These are phyloP conservation scores for Boletus bicolor DNA, from an alignment of 768 basidiomycete genomes.

Conservation along the genomic window DNA sequence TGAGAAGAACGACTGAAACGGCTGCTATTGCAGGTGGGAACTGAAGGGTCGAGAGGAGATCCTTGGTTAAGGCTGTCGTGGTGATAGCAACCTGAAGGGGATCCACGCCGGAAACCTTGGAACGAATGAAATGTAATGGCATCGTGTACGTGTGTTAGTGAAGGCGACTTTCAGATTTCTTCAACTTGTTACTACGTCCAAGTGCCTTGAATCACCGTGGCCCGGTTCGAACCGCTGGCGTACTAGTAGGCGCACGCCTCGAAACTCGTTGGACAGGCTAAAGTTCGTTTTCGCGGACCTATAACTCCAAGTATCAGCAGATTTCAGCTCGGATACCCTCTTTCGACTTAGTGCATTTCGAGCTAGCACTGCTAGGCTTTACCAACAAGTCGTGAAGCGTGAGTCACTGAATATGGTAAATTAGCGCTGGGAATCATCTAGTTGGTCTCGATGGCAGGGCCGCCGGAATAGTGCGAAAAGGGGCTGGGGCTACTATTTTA, in stretches of 20 bases:
- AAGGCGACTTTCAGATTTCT: background rate
- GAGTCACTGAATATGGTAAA: background rate
- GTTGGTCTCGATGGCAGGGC: no score
- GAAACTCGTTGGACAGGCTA: background rate
- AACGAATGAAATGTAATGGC: conserved; percentile 30
- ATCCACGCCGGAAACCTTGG: conserved; percentile 24
- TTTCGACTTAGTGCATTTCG: background rate
- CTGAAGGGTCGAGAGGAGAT: conserved; percentile 33
- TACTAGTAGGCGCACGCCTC: no score
- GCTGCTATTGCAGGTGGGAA: conserved; percentile 45
- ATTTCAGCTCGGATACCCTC: background rate
- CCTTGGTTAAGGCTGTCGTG: conserved; percentile 29
- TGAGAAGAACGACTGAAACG: conserved; percentile 38
- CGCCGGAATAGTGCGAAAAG: no score
- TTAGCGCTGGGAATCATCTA: background rate
- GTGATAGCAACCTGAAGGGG: conserved; percentile 31
- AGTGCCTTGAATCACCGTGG: background rate
- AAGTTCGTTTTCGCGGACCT: background rate
- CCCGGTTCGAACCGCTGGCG: background rate
- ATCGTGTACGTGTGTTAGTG: conserved; percentile 9
- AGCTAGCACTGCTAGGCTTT: background rate
- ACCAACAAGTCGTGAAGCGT: background rate
- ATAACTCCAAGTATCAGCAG: background rate
- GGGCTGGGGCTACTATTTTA: no score
- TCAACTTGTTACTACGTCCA: background rate